Evolutionary conservation across 2,329 filamentous ascomycete genomes (phyloP), one percentile per base, ranked within the genome.

Genomic region (Rhynchosporium graminicola): DNA sequence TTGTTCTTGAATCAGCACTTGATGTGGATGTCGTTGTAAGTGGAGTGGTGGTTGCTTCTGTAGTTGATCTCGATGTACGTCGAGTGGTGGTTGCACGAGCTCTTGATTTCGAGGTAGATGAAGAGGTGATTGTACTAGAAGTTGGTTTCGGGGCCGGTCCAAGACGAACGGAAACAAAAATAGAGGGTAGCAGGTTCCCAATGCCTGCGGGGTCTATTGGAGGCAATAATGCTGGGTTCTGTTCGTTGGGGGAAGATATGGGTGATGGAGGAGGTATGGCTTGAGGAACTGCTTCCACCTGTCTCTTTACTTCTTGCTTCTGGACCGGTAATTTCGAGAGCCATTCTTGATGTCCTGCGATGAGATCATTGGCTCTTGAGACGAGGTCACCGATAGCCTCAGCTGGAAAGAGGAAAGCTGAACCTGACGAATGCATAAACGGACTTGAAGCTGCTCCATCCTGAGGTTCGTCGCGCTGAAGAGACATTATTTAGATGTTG

Each of bases 291-390:
- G 63, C 57, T 9, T 45, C 7, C 10, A 33, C 15, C 12, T 55
- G 36, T n/a, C 28, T 13, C n/a, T 38, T 47, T 42, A 12, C 36
- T 12, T 55, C 29, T 29, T 50, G n/a, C 2, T 59, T 50, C 20
- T 59, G 57, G 29, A 40, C 48, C 4, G 57, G 60, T 13, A 66
- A 42, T n/a, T 61, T 64, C n/a, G 60, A 57, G 7, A 67, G 64
- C 61, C 65, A 68, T 31, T 65, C 43, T 63, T 63, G 65, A 55
- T 67, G 67, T 20, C 57, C 59, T 9, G 43, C 38, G 4, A 67
- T 55, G 29, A 63, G 59, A 13, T 62, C 45, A 31, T 68, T 68
- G 20, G 63, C 60, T 61, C 59, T 64, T 1, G 61, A 46, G 45
- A 68, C 61, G 7, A 68, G 31, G 48, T 65, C 64, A 10, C 60